Evolutionary conservation across 148 eudicot species (phyloP), one percentile per base, ranked within the genome.

Genomic region (Beta vulgaris): DNA sequence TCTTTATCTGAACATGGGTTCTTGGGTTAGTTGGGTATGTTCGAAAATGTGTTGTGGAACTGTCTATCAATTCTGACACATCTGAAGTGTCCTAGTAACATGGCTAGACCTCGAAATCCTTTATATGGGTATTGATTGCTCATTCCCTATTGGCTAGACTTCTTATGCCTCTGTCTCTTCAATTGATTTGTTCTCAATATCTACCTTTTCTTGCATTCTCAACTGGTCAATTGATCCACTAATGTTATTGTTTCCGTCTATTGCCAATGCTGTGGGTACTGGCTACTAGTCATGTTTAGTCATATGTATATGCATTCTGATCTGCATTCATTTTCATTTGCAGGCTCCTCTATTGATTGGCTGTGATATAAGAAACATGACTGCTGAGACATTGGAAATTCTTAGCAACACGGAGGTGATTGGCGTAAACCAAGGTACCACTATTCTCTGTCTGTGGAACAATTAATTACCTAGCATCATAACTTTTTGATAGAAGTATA

Each of bases 281-380:
- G 4, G 57, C 19, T 62, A 12, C 37, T 61, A 4, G 6, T 32
- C 21, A 31, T 34, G 40, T 62, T 8, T 6, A 62, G 25, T 62
- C 31, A 2, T 5, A 14, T 31, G 61, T 19, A 64, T 10, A 14
- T 49, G 32, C 2, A 23, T 25, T 2, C n/a, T 54, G 48, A 70
- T 68, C 26, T 73, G 48, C 31, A 53, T 40, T 62, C 1, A 68
- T 51, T 72, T 76, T 23, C 67, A 71, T 55, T 21, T 81, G 78
- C 86, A 94, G 98, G 88, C 98, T 73, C 98, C 98, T 40, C 86
- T 94, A 73, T 78, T 94, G 76, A 82, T 94, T 79, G 98, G 98
- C 15, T 94, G 98, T 82, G 98, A 94, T 85, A 90, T 92, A 42
- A 81, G 97, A 79, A 90, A 90, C 82, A 88, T 92, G 87, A 90